phyloP scores from a whole-genome alignment of 495 filamentous ascomycete species.

The Pyronema omphalodes region DNA sequence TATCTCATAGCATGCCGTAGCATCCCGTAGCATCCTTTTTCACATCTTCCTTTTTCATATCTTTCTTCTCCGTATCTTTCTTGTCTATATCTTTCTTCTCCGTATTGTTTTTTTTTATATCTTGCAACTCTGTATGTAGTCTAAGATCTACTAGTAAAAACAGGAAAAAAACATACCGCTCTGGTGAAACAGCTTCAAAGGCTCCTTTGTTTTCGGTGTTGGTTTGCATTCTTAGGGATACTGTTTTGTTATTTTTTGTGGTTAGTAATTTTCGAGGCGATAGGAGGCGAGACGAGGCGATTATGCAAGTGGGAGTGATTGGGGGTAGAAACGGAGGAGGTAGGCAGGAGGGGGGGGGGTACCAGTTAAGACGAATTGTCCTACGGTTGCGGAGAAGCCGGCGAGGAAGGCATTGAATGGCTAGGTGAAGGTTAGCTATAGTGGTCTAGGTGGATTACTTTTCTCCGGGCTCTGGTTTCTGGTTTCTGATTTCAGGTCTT shows the following conservation, averaged over 20 bases:
- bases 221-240: slow-evolving; percentile 77
- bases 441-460: too few relatives aligned
- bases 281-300: too few relatives aligned
- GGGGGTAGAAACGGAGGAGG: too few relatives aligned
- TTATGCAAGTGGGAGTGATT: too few relatives aligned
- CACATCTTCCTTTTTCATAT: neutral
- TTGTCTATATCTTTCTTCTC: neutral
- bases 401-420: slow-evolving; percentile 97
- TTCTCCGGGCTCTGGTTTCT: too few relatives aligned
- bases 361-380: slow-evolving; percentile 91
- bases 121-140: too few relatives aligned
- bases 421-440: too few relatives aligned
- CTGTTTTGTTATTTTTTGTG: too few relatives aligned
- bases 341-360: neutral
- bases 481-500: too few relatives aligned
- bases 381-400: slow-evolving; percentile 86
- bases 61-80: neutral
- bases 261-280: too few relatives aligned
- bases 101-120: too few relatives aligned
- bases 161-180: slow-evolving; percentile 34
- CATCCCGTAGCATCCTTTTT: neutral
- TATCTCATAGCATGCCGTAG: neutral
- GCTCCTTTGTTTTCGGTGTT: slow-evolving; percentile 54
- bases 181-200: slow-evolving; percentile 48
- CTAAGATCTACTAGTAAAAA: too few relatives aligned